Evolutionary conservation across 441 rosid species (phyloP), one percentile per base, ranked within the genome.

Genomic region (Mallotus repandus): DNA sequence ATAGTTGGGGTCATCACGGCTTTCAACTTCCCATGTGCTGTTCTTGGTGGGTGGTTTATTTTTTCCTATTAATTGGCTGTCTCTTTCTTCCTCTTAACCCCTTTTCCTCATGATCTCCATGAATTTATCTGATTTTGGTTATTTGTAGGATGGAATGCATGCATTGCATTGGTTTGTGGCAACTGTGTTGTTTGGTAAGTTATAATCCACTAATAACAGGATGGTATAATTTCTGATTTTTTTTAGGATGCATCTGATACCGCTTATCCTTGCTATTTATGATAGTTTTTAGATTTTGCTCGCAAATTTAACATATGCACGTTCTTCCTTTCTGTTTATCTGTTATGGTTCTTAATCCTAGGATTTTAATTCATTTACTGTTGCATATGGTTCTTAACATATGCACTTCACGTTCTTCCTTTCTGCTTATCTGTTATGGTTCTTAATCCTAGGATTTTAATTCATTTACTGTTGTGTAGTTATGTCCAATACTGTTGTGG

Each of bases 1-100:
- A 84, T 96, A 63, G 97, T 93, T 52, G 99, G 99, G 74, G 99
- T 96, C 29, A 93, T 96, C 71, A 96, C 98, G 38, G 97, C 99
- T 41, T 96, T 93, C 80, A 93, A 96, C 84, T 93, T 96, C 72
- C 99, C 98, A 8, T 93, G 97, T 80, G 97, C 98, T 61, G 98
- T 96, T 81, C 97, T 96, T 73, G 98, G 98, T 96, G 77, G 90
- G 91, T 78, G 43, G 22, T 74, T 46, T 53, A 15, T 72, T 74
- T 73, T 43, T 25, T 21, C 77, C 69, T 69, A 32, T 14, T 61
- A 18, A 65, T 63, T 59, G 41, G 38, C 63, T 38, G 35, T 19
- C n/a, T 29, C 13, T 6, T 2, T 29, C 19, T 14, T 57, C 49
- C 15, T 29, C 19, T 32, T 7, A 29, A 4, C 16, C 49, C 50